Base-by-base conservation (phyloP, 805 yeast species). In the Soucietia sequanensis region DNA sequence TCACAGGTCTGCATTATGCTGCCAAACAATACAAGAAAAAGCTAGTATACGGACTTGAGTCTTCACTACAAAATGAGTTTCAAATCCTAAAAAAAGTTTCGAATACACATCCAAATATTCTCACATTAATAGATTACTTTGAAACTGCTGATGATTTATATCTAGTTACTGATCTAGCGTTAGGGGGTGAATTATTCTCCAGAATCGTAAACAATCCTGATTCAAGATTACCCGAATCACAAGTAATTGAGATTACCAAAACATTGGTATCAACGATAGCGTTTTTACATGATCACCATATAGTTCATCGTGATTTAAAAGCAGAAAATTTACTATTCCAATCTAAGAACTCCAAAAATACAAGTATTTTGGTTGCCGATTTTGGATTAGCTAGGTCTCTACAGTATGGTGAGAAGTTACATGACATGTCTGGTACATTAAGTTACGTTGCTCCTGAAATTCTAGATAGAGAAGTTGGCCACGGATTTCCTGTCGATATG, bases 391-490 rank as follows among this genome's bases (percentile, higher is more conserved):
- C 88, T 10, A 58, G 77, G 9, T 65, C 72, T 24, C 56, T 74
- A 6, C 64, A 62, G 21, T 18, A 47, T 18, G 34, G 41, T 28
- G 51, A 62, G 46, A 50, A 58, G 45, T 42, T 70, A 42, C 55
- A 65, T 42, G 66, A 82, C 38, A 58, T 78, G 24, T 68, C 82
- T 48, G 91, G 91, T 0, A 84, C 91, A 1, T 71, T 83, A 5
- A 80, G 85, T 14, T 83, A 83, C 56, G 77, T 83, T 74, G 83
- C 90, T 0, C 91, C 91, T 1, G 90, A 83, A 50, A 55, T 59
- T 32, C 68, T 84, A 26, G 64, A 76, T 35, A 55, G 63, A 11
- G 62, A 72, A 32, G 52, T 61, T 26, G 78, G 78, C n/a, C 83
- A 82, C 46, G 74, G 75, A 17, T 68, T 61, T 42, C 70, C 76